A percentile compares a stretch with the other conserved stretches of the same genome.
Conservation (phyloP, 257 asterid genomes). For the Salvia miltiorrhiza region DNA sequence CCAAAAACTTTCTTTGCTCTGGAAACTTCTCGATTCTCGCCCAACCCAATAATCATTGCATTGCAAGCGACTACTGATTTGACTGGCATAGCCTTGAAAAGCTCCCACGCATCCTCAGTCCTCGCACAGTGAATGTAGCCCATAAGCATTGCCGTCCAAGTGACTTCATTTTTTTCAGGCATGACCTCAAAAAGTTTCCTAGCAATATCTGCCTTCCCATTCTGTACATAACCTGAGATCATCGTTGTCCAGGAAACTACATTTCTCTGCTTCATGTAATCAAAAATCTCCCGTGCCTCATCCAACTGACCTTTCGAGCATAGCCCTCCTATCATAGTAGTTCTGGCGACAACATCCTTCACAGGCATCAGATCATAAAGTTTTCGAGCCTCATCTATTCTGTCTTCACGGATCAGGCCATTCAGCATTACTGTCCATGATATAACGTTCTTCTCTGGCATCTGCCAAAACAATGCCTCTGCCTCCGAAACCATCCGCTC, state of each 20-base stretch:
- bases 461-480: slow-evolving; percentile 56
- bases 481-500: slow-evolving; percentile 55
- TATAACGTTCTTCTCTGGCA: slow-evolving; percentile 72
- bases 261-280: slow-evolving; percentile 44
- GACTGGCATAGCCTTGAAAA: slow-evolving; percentile 54
- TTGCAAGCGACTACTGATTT: slow-evolving; percentile 55
- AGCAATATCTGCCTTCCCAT: slow-evolving; percentile 61
- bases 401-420: slow-evolving; percentile 51
- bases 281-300: slow-evolving; percentile 69
- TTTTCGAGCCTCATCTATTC: slow-evolving; percentile 50
- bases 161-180: slow-evolving; percentile 74
- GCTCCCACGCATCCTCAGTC: slow-evolving; percentile 54
- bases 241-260: slow-evolving; percentile 77
- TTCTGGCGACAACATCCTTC: slow-evolving; percentile 57
- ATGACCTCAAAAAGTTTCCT: slow-evolving; percentile 82
- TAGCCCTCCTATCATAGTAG: slow-evolving; percentile 71
- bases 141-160: slow-evolving; percentile 76
- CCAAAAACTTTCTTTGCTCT: slow-evolving; percentile 54
- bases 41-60: slow-evolving; percentile 52
- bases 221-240: slow-evolving; percentile 64
- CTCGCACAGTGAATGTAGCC: slow-evolving; percentile 61
- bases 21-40: slow-evolving; percentile 46
- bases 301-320: slow-evolving; percentile 58
- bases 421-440: slow-evolving; percentile 81
- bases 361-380: slow-evolving; percentile 56